A percentile compares a stretch with the other conserved stretches of the same genome.
phyloP scores from a whole-genome alignment of 2,329 filamentous ascomycete species.

The Catunica adiposa region DNA sequence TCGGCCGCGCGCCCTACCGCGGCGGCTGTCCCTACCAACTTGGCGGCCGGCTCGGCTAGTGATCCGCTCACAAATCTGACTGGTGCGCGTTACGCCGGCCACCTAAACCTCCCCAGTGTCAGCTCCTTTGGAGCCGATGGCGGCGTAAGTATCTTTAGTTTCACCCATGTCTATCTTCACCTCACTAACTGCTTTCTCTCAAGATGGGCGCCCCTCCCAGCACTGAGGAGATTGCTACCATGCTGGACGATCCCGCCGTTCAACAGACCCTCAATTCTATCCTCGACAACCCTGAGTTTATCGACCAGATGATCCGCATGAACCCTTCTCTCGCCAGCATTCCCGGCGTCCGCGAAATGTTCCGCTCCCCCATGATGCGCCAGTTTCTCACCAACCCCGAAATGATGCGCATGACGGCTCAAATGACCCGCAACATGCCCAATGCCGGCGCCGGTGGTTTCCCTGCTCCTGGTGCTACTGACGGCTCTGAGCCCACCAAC shows the following conservation, averaged over 20 bases:
- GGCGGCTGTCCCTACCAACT: constrained; percentile 47
- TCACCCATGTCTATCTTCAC: background rate
- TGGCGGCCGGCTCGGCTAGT: constrained; percentile 69
- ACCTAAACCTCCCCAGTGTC: constrained; percentile 71
- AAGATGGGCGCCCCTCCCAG: constrained; percentile 81
- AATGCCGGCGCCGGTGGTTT: constrained; percentile 38
- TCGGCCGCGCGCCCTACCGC: constrained; percentile 26
- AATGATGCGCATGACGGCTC: constrained; percentile 49
- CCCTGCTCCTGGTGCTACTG: constrained; percentile 80
- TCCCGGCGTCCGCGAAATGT: constrained; percentile 64
- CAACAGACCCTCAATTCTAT: constrained; percentile 83
- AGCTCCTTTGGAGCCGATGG: constrained; percentile 89
- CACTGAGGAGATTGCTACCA: constrained; percentile 63
- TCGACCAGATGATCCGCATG: constrained; percentile 86
- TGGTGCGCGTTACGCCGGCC: constrained; percentile 82
- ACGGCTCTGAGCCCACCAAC: constrained; percentile 44
- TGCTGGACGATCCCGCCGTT: constrained; percentile 80
- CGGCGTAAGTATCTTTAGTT: constrained; percentile 48
- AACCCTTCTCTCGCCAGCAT: constrained; percentile 68
- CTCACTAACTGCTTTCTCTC: constrained; percentile 5
- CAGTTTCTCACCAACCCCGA: constrained; percentile 87
- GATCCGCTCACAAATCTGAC: constrained; percentile 83
- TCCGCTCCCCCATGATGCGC: constrained; percentile 76
- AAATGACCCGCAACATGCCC: constrained; percentile 45
- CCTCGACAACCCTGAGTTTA: constrained; percentile 82